Conservation (phyloP, 371 early-diverging fungal genomes). For the Conidiobolus incongruus region DNA sequence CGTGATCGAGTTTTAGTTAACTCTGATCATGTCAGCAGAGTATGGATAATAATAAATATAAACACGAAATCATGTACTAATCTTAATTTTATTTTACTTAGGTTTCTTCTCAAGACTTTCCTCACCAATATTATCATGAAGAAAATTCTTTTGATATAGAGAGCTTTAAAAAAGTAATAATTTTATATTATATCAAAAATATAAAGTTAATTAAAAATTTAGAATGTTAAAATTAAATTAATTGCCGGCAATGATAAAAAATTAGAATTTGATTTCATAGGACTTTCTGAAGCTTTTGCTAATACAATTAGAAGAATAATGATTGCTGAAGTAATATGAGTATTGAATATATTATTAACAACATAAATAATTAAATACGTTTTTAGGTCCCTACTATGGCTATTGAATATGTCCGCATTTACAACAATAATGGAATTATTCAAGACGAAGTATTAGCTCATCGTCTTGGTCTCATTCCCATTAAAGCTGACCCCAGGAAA, state of each 20-base stretch:
- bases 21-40: too few species aligned
- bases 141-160: background rate
- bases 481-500: constrained; percentile 57
- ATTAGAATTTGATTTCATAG: constrained; percentile 90
- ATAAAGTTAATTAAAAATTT: background rate
- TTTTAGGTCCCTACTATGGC: constrained; percentile 86
- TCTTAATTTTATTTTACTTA: too few species aligned
- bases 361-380: background rate
- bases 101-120: background rate
- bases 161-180: constrained; percentile 3
- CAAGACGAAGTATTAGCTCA: constrained; percentile 97
- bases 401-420: constrained; percentile 86
- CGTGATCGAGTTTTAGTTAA: too few species aligned
- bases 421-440: constrained; percentile 87
- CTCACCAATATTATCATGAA: constrained; percentile 1
- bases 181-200: background rate
- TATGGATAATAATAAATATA: too few species aligned
- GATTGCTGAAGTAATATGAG: constrained; percentile 61
- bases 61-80: too few species aligned
- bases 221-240: constrained; percentile 46
- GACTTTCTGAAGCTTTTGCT: constrained; percentile 83
- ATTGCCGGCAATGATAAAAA: constrained; percentile 32
- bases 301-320: constrained; percentile 91
- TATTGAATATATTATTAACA: background rate
- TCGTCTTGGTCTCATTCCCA: constrained; percentile 92